A percentile compares a stretch with the other conserved stretches of the same genome.
phyloP scores from a whole-genome alignment of 176 grass and related monocot species.

The Bromus sterilis region DNA sequence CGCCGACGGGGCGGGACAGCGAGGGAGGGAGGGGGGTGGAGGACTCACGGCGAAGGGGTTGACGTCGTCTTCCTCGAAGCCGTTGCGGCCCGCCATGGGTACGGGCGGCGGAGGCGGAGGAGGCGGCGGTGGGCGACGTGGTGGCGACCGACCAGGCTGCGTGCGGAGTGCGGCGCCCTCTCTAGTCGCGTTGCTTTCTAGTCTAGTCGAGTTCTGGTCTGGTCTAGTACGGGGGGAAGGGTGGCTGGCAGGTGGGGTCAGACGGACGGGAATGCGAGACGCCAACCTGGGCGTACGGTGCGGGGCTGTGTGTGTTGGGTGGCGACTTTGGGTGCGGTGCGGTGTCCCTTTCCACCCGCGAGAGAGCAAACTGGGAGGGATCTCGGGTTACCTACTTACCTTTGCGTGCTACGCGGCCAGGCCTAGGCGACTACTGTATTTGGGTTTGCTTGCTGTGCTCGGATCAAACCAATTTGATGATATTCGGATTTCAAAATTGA shows the following conservation, averaged over 20 bases:
- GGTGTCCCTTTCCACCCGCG: background rate
- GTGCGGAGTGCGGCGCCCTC: background rate
- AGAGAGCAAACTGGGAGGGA: background rate
- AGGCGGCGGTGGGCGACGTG: background rate
- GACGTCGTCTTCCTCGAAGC: constrained; percentile 86
- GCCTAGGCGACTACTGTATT: no score
- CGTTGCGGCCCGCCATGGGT: constrained; percentile 83
- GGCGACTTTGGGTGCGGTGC: background rate
- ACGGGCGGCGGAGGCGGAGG: no score
- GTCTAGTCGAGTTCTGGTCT: no score
- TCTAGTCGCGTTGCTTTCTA: constrained; percentile 7
- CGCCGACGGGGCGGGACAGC: background rate
- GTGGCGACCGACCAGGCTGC: constrained; percentile 24
- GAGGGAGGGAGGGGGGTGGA: background rate
- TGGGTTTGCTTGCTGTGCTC: no score
- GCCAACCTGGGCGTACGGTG: constrained; percentile 14
- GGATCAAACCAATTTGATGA: no score
- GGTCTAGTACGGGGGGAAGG: no score
- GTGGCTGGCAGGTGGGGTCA: background rate
- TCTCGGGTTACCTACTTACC: background rate
- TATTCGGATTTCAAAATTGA: no score
- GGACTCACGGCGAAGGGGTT: constrained; percentile 88
- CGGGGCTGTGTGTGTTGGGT: background rate
- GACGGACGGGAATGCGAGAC: background rate
- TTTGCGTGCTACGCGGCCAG: no score